These are phyloP conservation scores for Trichosporon sp. DNA, from an alignment of 1,284 basidiomycete species.

Conservation along the genomic window DNA sequence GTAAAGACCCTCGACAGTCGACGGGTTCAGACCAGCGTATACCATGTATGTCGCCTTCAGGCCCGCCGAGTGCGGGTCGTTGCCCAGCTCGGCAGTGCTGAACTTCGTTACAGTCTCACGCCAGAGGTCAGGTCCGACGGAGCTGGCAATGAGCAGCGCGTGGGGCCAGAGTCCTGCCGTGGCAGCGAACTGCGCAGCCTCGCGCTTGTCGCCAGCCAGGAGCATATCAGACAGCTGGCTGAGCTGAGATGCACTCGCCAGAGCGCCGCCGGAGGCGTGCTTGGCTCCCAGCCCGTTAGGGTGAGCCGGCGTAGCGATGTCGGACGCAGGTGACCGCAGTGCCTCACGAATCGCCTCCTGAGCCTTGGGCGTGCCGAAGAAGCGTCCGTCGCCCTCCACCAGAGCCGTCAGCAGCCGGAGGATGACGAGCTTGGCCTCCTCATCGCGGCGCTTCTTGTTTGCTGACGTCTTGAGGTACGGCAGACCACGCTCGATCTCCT, in stretches of 20 bases:
- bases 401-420: conserved; percentile 68
- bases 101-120: conserved; percentile 85
- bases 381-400: conserved; percentile 77
- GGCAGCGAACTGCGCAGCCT: conserved; percentile 82
- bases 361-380: conserved; percentile 66
- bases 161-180: conserved; percentile 90
- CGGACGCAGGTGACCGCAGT: conserved; percentile 54
- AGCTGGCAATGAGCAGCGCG: conserved; percentile 89
- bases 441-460: conserved; percentile 53
- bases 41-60: conserved; percentile 77
- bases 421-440: conserved; percentile 71
- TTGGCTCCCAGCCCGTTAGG: conserved; percentile 24
- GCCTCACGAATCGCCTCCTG: conserved; percentile 62
- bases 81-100: conserved; percentile 67
- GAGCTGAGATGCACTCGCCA: conserved; percentile 56
- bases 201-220: conserved; percentile 72
- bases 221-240: conserved; percentile 73
- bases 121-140: conserved; percentile 89
- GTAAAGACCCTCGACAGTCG: conserved; percentile 32
- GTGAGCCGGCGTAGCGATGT: conserved; percentile 17
- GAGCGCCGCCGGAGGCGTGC: conserved; percentile 16
- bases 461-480: conserved; percentile 59
- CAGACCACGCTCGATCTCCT: conserved; percentile 69
- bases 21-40: conserved; percentile 59
- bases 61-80: conserved; percentile 23